Evolutionary conservation across 83 land plant species (phyloP).

Genomic region (Thuja plicata): DNA sequence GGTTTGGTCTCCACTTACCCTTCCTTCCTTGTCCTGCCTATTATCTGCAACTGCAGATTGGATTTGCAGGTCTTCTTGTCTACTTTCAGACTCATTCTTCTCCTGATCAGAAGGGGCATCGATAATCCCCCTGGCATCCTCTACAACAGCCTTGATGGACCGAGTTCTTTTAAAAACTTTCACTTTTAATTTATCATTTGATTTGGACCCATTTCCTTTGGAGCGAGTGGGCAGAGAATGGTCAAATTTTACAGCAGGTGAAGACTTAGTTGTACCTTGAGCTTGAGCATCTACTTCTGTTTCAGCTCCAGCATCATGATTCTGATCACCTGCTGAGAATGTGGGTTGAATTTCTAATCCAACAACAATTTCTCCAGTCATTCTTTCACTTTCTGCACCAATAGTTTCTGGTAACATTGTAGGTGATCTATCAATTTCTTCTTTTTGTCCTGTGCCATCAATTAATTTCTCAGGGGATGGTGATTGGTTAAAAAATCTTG

Average conservation of each 20-base stretch:
- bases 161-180: slow-evolving; percentile 48
- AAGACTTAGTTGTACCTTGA: slow-evolving; percentile 3
- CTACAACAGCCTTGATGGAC: slow-evolving; percentile 66
- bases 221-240: slow-evolving; percentile 19
- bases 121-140: slow-evolving; percentile 62
- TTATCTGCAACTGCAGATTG: slow-evolving; percentile 10
- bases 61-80: background rate
- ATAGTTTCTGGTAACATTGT: background rate
- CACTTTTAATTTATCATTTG: slow-evolving; percentile 25
- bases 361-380: slow-evolving; percentile 5
- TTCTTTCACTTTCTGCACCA: background rate
- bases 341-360: slow-evolving; percentile 11
- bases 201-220: slow-evolving; percentile 27
- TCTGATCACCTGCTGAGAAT: slow-evolving; percentile 19
- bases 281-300: background rate
- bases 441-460: slow-evolving; percentile 4
- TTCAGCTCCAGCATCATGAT: slow-evolving; percentile 3
- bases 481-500: slow-evolving; percentile 49
- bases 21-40: slow-evolving; percentile 24
- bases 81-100: slow-evolving; percentile 14
- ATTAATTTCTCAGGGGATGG: slow-evolving; percentile 36
- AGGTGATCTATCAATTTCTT: background rate
- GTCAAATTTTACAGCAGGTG: slow-evolving; percentile 18
- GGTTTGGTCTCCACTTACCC: slow-evolving; percentile 15
- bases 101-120: slow-evolving; percentile 10